Base-by-base conservation (phyloP, 169 alveolate species). In the Eimeria necatrix region DNA sequence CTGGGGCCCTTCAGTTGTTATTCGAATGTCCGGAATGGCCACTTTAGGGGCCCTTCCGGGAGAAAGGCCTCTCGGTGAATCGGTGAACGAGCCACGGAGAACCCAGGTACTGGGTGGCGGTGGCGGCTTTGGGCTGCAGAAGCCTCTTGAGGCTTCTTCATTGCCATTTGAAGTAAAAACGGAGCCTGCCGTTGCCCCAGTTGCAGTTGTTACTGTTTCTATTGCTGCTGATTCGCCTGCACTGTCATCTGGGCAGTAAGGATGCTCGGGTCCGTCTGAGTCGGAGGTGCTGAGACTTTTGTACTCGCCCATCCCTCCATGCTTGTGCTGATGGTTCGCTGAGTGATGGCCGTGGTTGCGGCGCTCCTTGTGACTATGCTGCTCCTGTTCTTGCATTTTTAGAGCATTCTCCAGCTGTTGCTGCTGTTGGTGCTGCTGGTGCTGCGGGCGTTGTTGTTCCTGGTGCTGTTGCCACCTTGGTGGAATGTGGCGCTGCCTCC, bases 391-490 rank as follows among this genome's bases (percentile, higher is more conserved):
- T 10, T 41, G 86, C 61, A 26, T 18, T 10, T 76, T 41, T 48
- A 6, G 76, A 6, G 26, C 48, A 7, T 8, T 41, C 64, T 52
- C 68, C 49, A 20, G 71, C 51, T 78, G 49, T 10, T 49, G 70
- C 20, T 78, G 26, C 88, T 20, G 70, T 2, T 52, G 51, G 3
- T 80, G 71, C 71, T 51, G 70, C 71, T 83, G 70, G 49, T 52
- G 48, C 80, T 68, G 49, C 5, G 16, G 4, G 16, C 24, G 49
- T 20, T 83, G 59, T 53, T 83, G 74, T 53, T 83, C 74, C 41
- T 24, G 56, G 14, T 83, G 53, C 78, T 59, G 73, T 76, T 49
- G 5, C 91, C 91, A 83, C 59, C 53, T 64, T n/a, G 76, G 71
- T 56, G 76, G 76, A 7, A 59, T 76, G 76, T 76, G 91, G 46